Evolutionary conservation across 2,329 filamentous ascomycete species (phyloP).

Genomic region (Arthrinium puccinioides): DNA sequence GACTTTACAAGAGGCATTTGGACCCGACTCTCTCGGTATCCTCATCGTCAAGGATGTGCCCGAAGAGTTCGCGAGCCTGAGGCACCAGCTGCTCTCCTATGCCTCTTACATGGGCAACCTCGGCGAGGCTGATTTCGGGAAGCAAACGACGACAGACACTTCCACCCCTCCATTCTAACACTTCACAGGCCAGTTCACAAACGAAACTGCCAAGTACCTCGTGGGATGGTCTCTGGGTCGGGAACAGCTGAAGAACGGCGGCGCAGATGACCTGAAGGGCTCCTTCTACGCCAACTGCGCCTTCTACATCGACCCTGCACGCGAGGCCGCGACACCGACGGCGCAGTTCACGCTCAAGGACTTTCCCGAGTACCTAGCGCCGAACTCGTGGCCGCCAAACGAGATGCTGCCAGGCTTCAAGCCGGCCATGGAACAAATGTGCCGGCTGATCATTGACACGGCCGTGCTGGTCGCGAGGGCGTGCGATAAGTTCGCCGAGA

Average conservation of each 20-base stretch:
- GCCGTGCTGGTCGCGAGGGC: conserved; percentile 84
- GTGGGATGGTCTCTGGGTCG: conserved; percentile 77
- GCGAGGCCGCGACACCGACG: conserved; percentile 57
- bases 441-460: conserved; percentile 78
- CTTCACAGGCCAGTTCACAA: conserved; percentile 46
- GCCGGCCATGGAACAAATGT: conserved; percentile 65
- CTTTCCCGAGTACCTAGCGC: conserved; percentile 82
- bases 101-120: conserved; percentile 85
- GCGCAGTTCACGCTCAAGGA: conserved; percentile 48
- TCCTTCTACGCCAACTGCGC: conserved; percentile 81
- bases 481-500: conserved; percentile 77
- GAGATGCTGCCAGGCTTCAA: conserved; percentile 68
- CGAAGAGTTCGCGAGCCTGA: conserved; percentile 59
- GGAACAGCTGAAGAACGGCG: conserved; percentile 71
- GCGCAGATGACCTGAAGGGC: conserved; percentile 73
- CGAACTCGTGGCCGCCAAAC: conserved; percentile 80
- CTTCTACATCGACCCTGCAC: conserved; percentile 59
- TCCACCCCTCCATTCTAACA: conserved; percentile 5
- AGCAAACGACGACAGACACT: background rate
- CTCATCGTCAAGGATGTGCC: conserved; percentile 88
- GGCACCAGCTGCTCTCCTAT: conserved; percentile 72
- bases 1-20: conserved; percentile 73
- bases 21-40: conserved; percentile 83
- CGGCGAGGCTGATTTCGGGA: conserved; percentile 63
- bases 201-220: conserved; percentile 54